These are phyloP conservation scores for Avena insularis DNA, from an alignment of 176 grass and related monocot genomes.

Conservation along the genomic window DNA sequence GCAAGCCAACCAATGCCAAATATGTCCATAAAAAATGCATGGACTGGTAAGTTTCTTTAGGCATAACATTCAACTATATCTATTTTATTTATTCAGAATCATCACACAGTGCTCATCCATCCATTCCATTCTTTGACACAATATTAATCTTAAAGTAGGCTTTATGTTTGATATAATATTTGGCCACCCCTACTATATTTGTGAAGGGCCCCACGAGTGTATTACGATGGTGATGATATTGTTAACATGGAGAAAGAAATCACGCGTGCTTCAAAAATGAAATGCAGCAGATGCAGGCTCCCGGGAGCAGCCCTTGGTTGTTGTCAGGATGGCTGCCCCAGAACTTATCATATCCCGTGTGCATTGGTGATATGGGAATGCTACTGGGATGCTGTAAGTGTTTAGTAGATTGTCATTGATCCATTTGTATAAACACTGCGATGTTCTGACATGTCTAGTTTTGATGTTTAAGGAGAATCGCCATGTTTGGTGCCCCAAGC, in stretches of 20 bases:
- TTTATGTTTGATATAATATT: neutral
- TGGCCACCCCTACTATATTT: constrained; percentile 9
- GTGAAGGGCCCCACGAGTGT: constrained; percentile 64
- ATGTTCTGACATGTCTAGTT: constrained; percentile 18
- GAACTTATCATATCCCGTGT: constrained; percentile 64
- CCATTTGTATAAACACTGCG: neutral
- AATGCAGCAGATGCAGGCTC: constrained; percentile 59
- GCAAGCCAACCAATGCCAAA: constrained; percentile 36
- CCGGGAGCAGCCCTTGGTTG: constrained; percentile 66
- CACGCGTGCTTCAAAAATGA: constrained; percentile 52
- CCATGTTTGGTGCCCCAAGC: constrained; percentile 46
- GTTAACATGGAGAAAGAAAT: constrained; percentile 66
- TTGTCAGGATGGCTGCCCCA: constrained; percentile 18
- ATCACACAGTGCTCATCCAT: constrained; percentile 11
- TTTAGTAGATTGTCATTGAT: neutral
- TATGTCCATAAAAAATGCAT: constrained; percentile 71
- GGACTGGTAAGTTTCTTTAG: constrained; percentile 53
- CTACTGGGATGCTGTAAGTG: constrained; percentile 70
- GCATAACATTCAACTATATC: neutral
- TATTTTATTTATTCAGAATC: constrained; percentile 2
- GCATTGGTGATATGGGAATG: constrained; percentile 51
- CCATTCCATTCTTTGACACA: neutral
- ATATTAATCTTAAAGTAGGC: constrained; percentile 21
- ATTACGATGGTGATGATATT: constrained; percentile 39
- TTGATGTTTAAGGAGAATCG: neutral